Evolutionary conservation across 371 early-diverging fungal species (phyloP).

Genomic region (Massospora cicadina): DNA sequence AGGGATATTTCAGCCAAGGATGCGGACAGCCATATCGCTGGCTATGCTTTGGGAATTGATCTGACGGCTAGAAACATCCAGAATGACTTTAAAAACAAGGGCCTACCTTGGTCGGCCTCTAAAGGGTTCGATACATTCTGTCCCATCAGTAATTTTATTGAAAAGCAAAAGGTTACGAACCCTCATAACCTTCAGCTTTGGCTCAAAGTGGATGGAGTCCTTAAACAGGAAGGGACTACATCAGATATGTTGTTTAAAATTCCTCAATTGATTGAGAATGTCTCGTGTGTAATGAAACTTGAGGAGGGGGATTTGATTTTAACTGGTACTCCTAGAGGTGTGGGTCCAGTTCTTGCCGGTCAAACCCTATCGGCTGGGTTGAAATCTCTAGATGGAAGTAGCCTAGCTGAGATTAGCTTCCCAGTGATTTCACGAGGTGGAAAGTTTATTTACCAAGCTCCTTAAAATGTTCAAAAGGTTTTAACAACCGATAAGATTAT

Average conservation of each 20-base stretch:
- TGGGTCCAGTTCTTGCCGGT: conserved; percentile 63
- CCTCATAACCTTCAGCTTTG: conserved; percentile 55
- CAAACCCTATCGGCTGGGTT: conserved; percentile 57
- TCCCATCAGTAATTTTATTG: conserved; percentile 71
- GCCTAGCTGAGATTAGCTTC: conserved; percentile 10
- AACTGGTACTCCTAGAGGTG: conserved; percentile 72
- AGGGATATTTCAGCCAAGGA: conserved; percentile 45
- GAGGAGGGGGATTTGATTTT: conserved; percentile 62
- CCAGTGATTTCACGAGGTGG: conserved; percentile 11
- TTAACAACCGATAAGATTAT: too few species aligned
- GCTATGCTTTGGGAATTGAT: conserved; percentile 83
- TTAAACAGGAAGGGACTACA: conserved; percentile 68
- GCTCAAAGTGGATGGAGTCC: conserved; percentile 61
- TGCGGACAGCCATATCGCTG: conserved; percentile 50
- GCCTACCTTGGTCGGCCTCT: conserved; percentile 79
- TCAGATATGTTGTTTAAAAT: conserved; percentile 81
- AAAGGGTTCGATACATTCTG: conserved; percentile 94
- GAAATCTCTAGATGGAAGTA: conserved; percentile 13
- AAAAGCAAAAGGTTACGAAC: conserved; percentile 46
- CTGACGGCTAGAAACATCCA: conserved; percentile 83
- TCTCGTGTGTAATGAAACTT: conserved; percentile 67
- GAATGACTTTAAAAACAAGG: conserved; percentile 63
- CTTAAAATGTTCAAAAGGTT: too few species aligned
- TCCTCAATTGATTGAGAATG: conserved; percentile 52
- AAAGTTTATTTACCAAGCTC: conserved; percentile 2